These are phyloP conservation scores for Triangularia setosa DNA, from an alignment of 2,329 filamentous ascomycete species.

Conservation along the genomic window DNA sequence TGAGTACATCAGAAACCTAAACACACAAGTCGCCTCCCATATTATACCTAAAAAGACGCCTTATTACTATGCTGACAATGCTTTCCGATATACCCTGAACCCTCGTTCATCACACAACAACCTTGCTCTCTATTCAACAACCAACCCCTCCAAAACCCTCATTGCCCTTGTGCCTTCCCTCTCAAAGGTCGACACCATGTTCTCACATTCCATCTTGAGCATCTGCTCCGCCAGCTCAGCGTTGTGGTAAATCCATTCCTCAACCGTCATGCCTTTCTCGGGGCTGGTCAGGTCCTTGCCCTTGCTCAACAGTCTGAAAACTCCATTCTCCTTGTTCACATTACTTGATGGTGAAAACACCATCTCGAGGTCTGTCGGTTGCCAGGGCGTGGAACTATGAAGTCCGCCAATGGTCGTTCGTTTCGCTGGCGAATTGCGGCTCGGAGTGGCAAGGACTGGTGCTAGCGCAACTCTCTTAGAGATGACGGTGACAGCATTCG, in stretches of 20 bases:
- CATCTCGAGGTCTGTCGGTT: slow-evolving; percentile 68
- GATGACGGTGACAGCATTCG: slow-evolving; percentile 22
- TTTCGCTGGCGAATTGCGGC: slow-evolving; percentile 57
- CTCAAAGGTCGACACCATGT: slow-evolving; percentile 79
- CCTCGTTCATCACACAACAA: neutral
- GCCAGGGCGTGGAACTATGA: slow-evolving; percentile 63
- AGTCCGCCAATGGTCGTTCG: slow-evolving; percentile 53
- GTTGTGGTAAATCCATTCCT: slow-evolving; percentile 85
- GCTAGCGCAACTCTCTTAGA: slow-evolving; percentile 47
- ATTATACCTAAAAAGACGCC: neutral
- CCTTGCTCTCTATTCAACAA: slow-evolving; percentile 40
- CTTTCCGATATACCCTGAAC: neutral
- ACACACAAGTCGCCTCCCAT: neutral
- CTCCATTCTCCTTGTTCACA: slow-evolving; percentile 43
- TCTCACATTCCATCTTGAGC: slow-evolving; percentile 76
- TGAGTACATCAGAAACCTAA: neutral
- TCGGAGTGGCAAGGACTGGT: slow-evolving; percentile 44
- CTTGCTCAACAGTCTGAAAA: slow-evolving; percentile 47
- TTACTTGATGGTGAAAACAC: slow-evolving; percentile 49
- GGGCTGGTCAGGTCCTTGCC: slow-evolving; percentile 63
- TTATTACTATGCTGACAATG: neutral
- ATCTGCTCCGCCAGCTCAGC: slow-evolving; percentile 76
- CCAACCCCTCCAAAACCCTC: slow-evolving; percentile 68
- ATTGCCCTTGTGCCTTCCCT: slow-evolving; percentile 76
- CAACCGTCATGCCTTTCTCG: slow-evolving; percentile 87